phyloP scores from a whole-genome alignment of 2,329 filamentous ascomycete species.

The Diplocarpon mali region DNA sequence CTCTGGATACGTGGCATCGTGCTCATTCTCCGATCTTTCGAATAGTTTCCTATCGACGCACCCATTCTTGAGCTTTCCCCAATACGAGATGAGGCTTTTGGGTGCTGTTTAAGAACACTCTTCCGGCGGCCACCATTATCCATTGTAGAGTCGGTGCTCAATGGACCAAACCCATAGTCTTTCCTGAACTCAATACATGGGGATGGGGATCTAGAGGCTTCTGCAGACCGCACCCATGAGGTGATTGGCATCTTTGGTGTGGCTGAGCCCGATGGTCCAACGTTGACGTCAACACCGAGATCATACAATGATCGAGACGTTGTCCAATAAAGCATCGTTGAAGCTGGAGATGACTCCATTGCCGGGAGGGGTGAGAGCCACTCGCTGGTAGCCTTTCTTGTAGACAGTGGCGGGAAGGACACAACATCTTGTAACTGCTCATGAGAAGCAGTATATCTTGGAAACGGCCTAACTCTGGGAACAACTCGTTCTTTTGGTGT shows the following conservation, averaged over 20 bases:
- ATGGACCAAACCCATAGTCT: not conserved
- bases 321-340: not conserved
- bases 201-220: conserved; percentile 2
- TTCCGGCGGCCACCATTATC: conserved; percentile 3
- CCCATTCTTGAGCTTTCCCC: conserved; percentile 9
- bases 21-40: conserved; percentile 11
- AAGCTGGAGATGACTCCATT: conserved; percentile 6
- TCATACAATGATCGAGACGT: conserved; percentile 14
- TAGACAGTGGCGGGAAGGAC: conserved; percentile 21
- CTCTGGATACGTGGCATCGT: conserved; percentile 6
- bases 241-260: conserved; percentile 1
- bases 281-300: conserved; percentile 16
- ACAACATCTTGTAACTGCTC: conserved; percentile 13
- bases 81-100: conserved; percentile 12
- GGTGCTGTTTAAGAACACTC: conserved; percentile 13
- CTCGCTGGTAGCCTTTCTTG: conserved; percentile 19
- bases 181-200: not conserved
- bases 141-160: not conserved
- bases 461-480: conserved; percentile 2
- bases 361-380: conserved; percentile 23
- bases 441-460: conserved; percentile 5
- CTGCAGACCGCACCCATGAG: not conserved
- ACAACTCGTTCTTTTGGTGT: conserved; percentile 2
- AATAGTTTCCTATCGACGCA: conserved; percentile 13
- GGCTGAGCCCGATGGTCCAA: conserved; percentile 4